Percentiles rank a stretch among this genome's conserved stretches.
These are phyloP conservation scores for Microglena sp. DNA, from an alignment of 139 green algal species.

Conservation along the genomic window DNA sequence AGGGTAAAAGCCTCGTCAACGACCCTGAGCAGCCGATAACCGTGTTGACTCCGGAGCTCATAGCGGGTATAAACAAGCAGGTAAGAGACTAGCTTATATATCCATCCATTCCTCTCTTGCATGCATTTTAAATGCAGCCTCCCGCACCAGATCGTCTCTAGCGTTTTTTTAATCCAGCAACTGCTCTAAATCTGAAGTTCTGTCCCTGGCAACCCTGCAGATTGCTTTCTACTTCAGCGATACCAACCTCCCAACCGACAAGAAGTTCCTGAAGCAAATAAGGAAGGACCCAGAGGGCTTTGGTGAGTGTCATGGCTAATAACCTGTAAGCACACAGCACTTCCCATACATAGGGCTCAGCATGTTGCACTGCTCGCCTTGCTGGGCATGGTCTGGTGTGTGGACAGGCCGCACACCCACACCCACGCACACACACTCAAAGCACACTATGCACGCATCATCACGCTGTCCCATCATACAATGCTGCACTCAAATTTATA, in stretches of 20 bases:
- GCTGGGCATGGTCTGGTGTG: background rate
- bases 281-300: constrained; percentile 47
- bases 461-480: too few species aligned
- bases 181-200: too few species aligned
- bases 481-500: too few species aligned
- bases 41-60: background rate
- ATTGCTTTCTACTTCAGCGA: constrained; percentile 74
- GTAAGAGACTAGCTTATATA: background rate
- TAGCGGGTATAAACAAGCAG: background rate
- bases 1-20: background rate
- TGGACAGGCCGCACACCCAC: too few species aligned
- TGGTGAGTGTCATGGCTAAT: constrained; percentile 35
- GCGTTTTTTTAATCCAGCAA: too few species aligned
- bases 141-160: too few species aligned
- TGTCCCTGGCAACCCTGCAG: constrained; percentile 36
- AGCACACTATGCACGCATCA: too few species aligned
- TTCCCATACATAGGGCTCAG: too few species aligned
- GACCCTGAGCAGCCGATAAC: background rate
- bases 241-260: constrained; percentile 63
- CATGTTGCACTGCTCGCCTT: background rate
- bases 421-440: too few species aligned
- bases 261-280: constrained; percentile 58
- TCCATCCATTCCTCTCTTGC: background rate
- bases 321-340: too few species aligned
- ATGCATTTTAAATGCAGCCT: background rate